phyloP scores from a whole-genome alignment of 331 rosid species.

The Telfairia occidentalis region DNA sequence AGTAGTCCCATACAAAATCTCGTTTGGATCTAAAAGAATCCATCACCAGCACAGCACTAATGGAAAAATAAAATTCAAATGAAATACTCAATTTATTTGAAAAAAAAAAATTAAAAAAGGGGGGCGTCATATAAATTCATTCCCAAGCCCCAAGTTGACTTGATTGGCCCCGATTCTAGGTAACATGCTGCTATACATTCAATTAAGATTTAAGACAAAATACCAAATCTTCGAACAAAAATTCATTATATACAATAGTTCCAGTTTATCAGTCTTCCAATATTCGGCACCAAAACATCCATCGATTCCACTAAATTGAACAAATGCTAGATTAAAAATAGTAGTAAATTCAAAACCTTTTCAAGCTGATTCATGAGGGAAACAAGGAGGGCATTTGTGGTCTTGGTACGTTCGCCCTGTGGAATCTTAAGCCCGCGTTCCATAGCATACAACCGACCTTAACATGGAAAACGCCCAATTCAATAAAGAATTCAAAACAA shows the following conservation, averaged over 20 bases:
- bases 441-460: slow-evolving; percentile 97
- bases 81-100: neutral
- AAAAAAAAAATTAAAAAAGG: neutral
- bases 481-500: neutral
- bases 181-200: neutral
- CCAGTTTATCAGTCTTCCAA: neutral
- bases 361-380: slow-evolving; percentile 98
- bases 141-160: neutral
- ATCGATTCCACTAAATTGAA: neutral
- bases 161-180: neutral
- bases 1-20: too few relatives aligned
- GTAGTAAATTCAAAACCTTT: slow-evolving; percentile 36
- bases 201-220: neutral
- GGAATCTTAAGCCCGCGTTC: slow-evolving; percentile 90
- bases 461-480: neutral
- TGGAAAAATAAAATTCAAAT: neutral
- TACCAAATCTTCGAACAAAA: neutral
- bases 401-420: slow-evolving; percentile 79
- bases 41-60: too few relatives aligned
- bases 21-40: too few relatives aligned
- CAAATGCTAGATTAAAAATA: neutral
- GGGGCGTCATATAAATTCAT: neutral
- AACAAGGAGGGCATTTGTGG: slow-evolving; percentile 72
- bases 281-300: neutral
- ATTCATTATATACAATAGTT: neutral